phyloP scores from a whole-genome alignment of 768 basidiomycete genomes.

The Tubosaeta sp. region DNA sequence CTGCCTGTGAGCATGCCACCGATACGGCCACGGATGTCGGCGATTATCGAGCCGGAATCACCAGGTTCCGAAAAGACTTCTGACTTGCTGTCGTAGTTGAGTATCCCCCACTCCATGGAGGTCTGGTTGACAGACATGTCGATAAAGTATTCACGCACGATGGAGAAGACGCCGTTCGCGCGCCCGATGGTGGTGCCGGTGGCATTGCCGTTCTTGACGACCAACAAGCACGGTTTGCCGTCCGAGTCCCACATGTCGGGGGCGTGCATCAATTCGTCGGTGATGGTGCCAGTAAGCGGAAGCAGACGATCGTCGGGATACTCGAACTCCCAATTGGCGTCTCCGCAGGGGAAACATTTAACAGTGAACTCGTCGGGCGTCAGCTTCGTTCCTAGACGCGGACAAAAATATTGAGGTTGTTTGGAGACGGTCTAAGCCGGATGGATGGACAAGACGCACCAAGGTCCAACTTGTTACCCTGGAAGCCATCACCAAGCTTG shows the following conservation, averaged over 20 bases:
- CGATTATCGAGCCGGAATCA: conserved; percentile 37
- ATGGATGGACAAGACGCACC: no score
- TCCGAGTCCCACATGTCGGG: conserved; percentile 28
- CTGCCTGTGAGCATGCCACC: conserved; percentile 36
- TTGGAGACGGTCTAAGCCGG: neutral
- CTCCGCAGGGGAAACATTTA: neutral
- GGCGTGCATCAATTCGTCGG: conserved; percentile 29
- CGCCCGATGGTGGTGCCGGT: conserved; percentile 36
- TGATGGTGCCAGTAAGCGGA: neutral
- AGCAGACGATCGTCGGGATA: neutral
- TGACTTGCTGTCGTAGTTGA: neutral
- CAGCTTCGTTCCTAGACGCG: neutral
- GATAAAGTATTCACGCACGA: conserved; percentile 30
- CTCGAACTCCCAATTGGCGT: neutral
- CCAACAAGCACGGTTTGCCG: conserved; percentile 11
- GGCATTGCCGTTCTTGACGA: conserved; percentile 3
- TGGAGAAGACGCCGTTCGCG: conserved; percentile 31
- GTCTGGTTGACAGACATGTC: neutral
- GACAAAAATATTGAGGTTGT: neutral
- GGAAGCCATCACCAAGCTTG: neutral
- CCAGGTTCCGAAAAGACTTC: conserved; percentile 31
- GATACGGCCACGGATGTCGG: conserved; percentile 30
- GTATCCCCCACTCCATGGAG: neutral
- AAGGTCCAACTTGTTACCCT: neutral
- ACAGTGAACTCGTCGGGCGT: neutral